Base-by-base conservation (phyloP, 1,139 yeast species). In the Kluyveromyces marxianus region DNA sequence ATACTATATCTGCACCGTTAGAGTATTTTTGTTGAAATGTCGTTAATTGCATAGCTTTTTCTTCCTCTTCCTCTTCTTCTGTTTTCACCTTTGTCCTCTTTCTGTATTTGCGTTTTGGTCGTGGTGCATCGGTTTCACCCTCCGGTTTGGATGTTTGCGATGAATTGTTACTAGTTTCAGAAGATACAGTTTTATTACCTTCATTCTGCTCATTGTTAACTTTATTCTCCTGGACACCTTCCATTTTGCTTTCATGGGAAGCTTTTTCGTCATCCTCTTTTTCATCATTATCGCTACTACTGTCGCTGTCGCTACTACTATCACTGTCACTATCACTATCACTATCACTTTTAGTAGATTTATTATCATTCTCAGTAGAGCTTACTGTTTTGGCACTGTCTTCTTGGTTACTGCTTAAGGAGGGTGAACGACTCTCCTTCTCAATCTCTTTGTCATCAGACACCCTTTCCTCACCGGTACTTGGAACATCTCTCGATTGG, bases 1-100 rank as follows among this genome's bases (percentile, higher is more conserved):
- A 82, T 10, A 89, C 80, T 41, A 92, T 64, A 42, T 87, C 84
- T 0, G 95, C 89, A 57, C 79, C 77, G 37, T 75, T 66, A 35
- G 77, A 68, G 57, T 84, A 84, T 58, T 78, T 74, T 54, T 82
- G 90, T 58, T 84, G 95, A 55, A 84, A 83, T 0, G 89, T 83
- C 0, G 92, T 83, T 45, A 83, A 65, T 40, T 58, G 66, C 58
- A 58, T 57, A 14, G 60, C 58, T 54, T 77, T 79, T 43, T 72
- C 78, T 26, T 60, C 62, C 14, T 49, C 51, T 39, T 55, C 58
- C 44, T 49, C 54, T 36, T 54, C 54, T 39, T 48, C 54, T 36
- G 51, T 53, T 39, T 54, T 50, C 45, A 55, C 48, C 48, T 53
- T 47, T 2, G 51, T 52, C n/a, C 47, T 38, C 40, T 45, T 50